These are phyloP conservation scores for Trichoderma brevicompactum DNA, from an alignment of 2,329 filamentous ascomycete genomes.

Conservation along the genomic window DNA sequence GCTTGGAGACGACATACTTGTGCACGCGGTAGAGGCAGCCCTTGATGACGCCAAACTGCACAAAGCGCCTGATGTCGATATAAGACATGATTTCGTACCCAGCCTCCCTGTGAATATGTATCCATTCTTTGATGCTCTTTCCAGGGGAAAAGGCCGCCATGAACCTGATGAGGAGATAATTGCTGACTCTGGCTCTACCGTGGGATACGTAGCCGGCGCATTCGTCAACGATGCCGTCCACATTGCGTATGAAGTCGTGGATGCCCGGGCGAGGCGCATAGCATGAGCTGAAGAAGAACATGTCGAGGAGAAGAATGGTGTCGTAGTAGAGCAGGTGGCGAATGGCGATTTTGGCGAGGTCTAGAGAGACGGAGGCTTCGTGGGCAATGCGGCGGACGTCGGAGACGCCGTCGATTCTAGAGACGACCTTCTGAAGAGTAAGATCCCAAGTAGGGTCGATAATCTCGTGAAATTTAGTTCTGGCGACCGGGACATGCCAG, in stretches of 20 bases:
- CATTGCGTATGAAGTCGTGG: slow-evolving; percentile 76
- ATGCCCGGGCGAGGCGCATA: slow-evolving; percentile 83
- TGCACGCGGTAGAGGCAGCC: slow-evolving; percentile 91
- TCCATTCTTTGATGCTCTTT: slow-evolving; percentile 85
- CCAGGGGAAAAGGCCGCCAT: slow-evolving; percentile 86
- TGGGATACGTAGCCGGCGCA: slow-evolving; percentile 81
- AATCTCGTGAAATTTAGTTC: slow-evolving; percentile 66
- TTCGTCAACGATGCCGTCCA: slow-evolving; percentile 77
- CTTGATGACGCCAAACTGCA: slow-evolving; percentile 96
- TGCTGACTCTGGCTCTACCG: slow-evolving; percentile 51
- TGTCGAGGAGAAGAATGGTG: slow-evolving; percentile 85
- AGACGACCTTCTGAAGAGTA: slow-evolving; percentile 77
- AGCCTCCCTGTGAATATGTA: slow-evolving; percentile 70
- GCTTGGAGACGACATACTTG: slow-evolving; percentile 79
- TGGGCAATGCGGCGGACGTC: slow-evolving; percentile 86
- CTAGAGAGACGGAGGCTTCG: slow-evolving; percentile 82
- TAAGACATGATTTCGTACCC: slow-evolving; percentile 69
- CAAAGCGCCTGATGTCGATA: slow-evolving; percentile 86
- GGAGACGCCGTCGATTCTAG: slow-evolving; percentile 87
- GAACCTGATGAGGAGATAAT: slow-evolving; percentile 75
- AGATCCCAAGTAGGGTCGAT: slow-evolving; percentile 74
- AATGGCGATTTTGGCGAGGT: slow-evolving; percentile 82
- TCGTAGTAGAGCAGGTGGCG: slow-evolving; percentile 93
- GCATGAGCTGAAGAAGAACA: slow-evolving; percentile 91
- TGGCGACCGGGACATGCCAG: slow-evolving; percentile 87